These are phyloP conservation scores for Fusarium albidum DNA, from an alignment of 2,329 filamentous ascomycete genomes.

Conservation along the genomic window DNA sequence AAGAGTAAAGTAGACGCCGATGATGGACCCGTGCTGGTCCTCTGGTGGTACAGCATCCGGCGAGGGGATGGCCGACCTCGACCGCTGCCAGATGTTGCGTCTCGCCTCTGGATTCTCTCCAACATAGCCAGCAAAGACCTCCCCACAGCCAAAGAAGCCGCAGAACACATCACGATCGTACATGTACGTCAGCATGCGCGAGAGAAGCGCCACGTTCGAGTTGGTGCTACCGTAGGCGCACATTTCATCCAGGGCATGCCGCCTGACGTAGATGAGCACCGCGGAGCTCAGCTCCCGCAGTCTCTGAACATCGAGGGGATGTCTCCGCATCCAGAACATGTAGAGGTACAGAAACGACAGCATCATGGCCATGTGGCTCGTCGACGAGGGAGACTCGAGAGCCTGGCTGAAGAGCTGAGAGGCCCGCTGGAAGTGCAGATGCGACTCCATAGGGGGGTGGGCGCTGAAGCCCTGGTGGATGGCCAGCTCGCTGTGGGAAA, in stretches of 20 bases:
- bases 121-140: constrained; percentile 13
- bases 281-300: constrained; percentile 5
- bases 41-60: not conserved
- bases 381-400: not conserved
- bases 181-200: constrained; percentile 14
- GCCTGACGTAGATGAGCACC: constrained; percentile 7
- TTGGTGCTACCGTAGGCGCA: not conserved
- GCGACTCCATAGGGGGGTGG: constrained; percentile 9
- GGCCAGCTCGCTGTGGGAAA: constrained; percentile 23
- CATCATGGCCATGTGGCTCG: constrained; percentile 21
- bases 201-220: not conserved
- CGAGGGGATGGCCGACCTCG: constrained; percentile 1
- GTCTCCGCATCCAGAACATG: constrained; percentile 26
- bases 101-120: constrained; percentile 13
- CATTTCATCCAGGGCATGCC: constrained; percentile 6
- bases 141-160: constrained; percentile 19
- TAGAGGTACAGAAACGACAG: constrained; percentile 21
- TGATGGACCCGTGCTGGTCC: not conserved
- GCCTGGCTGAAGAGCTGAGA: constrained; percentile 13
- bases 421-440: constrained; percentile 19
- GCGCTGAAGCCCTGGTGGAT: constrained; percentile 15
- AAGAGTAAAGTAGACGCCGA: constrained; percentile 17
- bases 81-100: constrained; percentile 13
- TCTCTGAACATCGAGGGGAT: constrained; percentile 7
- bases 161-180: constrained; percentile 23